Evolutionary conservation across 306 rosid species (phyloP), one percentile per base, ranked within the genome.

Genomic region (Neltuma alba): DNA sequence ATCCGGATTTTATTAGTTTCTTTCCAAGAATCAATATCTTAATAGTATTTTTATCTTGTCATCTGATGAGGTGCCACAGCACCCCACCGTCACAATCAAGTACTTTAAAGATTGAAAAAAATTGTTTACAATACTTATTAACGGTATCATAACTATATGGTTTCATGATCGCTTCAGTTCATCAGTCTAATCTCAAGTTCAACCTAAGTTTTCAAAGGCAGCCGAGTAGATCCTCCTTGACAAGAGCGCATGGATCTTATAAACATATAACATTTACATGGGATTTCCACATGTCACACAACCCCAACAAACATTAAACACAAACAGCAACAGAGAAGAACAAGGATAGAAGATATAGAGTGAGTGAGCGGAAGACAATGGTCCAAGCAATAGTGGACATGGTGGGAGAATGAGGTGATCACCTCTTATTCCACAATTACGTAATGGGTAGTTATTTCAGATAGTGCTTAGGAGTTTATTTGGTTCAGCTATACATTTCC

Each of bases 171-270:
- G n/a, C 41, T 37, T 38, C 30, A 8, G 21, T 44, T 15, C 25
- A 63, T 37, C 64, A 65, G 37, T 66, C 60, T 37, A 63, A 63
- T 64, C 74, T 42, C 45, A 80, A 40, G 40, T 58, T 72, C 36
- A 34, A 70, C 72, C 55, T 81, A 20, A 20, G 28, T 52, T 73
- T 62, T 27, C n/a, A 76, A 71, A 76, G 72, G 75, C 45, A 64
- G 45, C 25, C 42, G 34, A 18, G 70, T 7, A 9, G 45, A 64
- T 28, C 65, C 18, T 60, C 18, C 34, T 60, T 28, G 65, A 60
- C 37, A 27, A 27, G 65, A 13, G 13, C 27, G 37, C 1, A 27
- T 9, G 33, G 6, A 23, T 57, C 63, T 57, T 27, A 23, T 2
- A 8, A 54, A 34, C 57, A 33, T 2, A 72, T 55, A 57, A 40